These are phyloP conservation scores for Niebla homalea DNA, from an alignment of 495 filamentous ascomycete species.

Conservation along the genomic window DNA sequence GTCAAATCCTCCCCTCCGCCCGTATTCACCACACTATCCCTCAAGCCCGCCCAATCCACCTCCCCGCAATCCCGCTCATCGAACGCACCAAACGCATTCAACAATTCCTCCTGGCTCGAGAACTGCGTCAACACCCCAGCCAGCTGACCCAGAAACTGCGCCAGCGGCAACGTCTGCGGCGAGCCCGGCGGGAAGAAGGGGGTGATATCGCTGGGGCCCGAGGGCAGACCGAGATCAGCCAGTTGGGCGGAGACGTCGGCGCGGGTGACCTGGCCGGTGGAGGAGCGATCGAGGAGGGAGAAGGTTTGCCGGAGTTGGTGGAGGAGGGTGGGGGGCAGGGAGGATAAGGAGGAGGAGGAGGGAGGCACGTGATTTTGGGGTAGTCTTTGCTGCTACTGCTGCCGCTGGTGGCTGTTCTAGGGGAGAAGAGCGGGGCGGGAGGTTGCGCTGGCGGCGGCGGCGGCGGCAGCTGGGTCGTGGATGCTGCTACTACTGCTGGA, in stretches of 20 bases:
- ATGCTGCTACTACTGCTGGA: background rate
- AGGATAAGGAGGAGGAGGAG: slow-evolving; percentile 39
- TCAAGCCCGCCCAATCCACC: slow-evolving; percentile 68
- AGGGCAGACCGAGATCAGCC: slow-evolving; percentile 50
- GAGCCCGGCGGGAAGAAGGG: slow-evolving; percentile 63
- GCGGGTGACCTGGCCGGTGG: slow-evolving; percentile 58
- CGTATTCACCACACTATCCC: slow-evolving; percentile 71
- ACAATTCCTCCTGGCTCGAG: slow-evolving; percentile 59
- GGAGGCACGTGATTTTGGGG: slow-evolving; percentile 6
- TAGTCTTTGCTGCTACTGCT: too few relatives aligned
- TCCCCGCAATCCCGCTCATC: slow-evolving; percentile 93
- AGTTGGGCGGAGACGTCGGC: slow-evolving; percentile 74
- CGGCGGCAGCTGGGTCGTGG: background rate
- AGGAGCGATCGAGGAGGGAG: slow-evolving; percentile 71
- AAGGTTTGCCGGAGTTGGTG: slow-evolving; percentile 73
- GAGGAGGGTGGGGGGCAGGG: slow-evolving; percentile 53
- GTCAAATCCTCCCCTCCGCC: slow-evolving; percentile 56
- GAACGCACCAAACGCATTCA: slow-evolving; percentile 84
- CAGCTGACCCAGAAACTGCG: slow-evolving; percentile 68
- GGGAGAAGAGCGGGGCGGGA: slow-evolving; percentile 29
- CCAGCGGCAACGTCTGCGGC: slow-evolving; percentile 61
- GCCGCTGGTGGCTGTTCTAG: slow-evolving; percentile 12
- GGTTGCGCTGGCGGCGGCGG: background rate
- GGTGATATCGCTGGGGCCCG: slow-evolving; percentile 46
- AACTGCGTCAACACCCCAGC: slow-evolving; percentile 57